phyloP scores from a whole-genome alignment of 2,329 filamentous ascomycete species.

The Aureobasidium lini region DNA sequence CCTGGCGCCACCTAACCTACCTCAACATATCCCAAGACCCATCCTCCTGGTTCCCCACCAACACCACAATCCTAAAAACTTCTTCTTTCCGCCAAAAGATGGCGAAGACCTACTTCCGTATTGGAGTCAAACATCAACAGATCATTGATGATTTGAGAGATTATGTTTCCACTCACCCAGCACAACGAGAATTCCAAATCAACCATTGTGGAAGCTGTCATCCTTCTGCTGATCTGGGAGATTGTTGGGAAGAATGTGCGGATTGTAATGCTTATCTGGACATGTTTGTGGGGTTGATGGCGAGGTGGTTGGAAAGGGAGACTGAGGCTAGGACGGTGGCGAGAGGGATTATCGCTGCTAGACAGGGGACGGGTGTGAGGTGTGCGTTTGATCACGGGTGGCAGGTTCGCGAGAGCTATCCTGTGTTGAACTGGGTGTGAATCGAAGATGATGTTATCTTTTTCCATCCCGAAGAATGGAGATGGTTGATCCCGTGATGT shows the following conservation, averaged over 20 bases:
- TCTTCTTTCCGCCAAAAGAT: not conserved
- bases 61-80: not conserved
- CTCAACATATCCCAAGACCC: conserved; percentile 2
- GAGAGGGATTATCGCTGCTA: not conserved
- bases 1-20: conserved; percentile 11
- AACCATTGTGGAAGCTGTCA: conserved; percentile 9
- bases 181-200: not conserved
- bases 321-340: conserved; percentile 2
- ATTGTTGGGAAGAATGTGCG: not conserved
- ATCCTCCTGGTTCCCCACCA: not conserved
- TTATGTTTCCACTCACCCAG: not conserved
- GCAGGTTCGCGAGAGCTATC: conserved; percentile 9
- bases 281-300: not conserved
- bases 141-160: conserved; percentile 1
- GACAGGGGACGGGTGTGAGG: not conserved
- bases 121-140: not conserved
- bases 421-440: not conserved
- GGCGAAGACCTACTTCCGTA: not conserved
- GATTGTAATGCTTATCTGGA: not conserved
- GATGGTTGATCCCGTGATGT: too few relatives aligned
- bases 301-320: conserved; percentile 13
- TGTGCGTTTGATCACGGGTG: conserved; percentile 13
- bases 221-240: not conserved
- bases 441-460: not conserved
- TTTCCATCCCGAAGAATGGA: too few relatives aligned